A percentile compares a stretch with the other conserved stretches of the same genome.
Conservation (phyloP, 768 basidiomycete genomes). For the Termitomyces sp. region DNA sequence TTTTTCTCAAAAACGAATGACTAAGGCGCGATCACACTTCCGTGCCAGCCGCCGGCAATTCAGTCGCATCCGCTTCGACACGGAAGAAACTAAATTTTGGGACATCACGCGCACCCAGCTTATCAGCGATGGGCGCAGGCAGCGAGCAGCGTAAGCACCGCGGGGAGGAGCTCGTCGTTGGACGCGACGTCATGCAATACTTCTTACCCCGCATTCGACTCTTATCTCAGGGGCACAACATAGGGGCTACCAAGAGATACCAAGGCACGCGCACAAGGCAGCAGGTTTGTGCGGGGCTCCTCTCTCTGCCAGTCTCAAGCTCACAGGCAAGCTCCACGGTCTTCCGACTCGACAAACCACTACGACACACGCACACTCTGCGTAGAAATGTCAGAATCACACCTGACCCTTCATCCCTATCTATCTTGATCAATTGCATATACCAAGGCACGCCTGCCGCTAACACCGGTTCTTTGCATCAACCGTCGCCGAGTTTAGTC, state of each 20-base stretch:
- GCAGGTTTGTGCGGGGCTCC: too few relatives aligned
- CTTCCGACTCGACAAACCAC: too few relatives aligned
- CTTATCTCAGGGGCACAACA: background rate
- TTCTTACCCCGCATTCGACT: background rate
- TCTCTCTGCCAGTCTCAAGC: too few relatives aligned
- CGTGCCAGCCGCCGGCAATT: conserved; percentile 1
- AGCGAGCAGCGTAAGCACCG: too few relatives aligned
- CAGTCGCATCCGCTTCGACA: background rate
- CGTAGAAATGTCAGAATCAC: background rate
- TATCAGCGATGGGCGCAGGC: too few relatives aligned
- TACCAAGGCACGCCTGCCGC: background rate
- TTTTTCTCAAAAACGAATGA: background rate
- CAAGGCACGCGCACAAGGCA: too few relatives aligned
- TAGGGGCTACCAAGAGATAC: background rate
- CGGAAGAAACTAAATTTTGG: background rate
- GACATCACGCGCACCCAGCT: too few relatives aligned
- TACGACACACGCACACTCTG: background rate
- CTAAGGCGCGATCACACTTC: background rate
- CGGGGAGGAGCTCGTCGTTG: too few relatives aligned
- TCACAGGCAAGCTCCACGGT: too few relatives aligned
- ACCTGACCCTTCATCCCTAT: background rate
- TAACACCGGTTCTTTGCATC: background rate
- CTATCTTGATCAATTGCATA: background rate
- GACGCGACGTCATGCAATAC: background rate
- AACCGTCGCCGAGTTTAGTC: too few relatives aligned